phyloP scores from a whole-genome alignment of 2,329 filamentous ascomycete species.

The Aspergillus arachidicola region DNA sequence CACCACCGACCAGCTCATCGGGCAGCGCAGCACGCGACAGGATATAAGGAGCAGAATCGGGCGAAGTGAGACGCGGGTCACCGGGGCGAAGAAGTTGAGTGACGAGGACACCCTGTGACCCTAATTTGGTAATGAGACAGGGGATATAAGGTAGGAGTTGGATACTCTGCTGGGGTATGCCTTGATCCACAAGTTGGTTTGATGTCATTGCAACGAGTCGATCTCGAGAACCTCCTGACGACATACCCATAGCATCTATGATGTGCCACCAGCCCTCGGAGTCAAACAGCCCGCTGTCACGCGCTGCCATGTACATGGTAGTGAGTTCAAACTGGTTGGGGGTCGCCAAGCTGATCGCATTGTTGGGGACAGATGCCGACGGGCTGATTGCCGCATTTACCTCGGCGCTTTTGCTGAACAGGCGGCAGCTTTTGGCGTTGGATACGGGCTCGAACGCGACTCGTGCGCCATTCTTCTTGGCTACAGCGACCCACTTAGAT shows the following conservation, averaged over 20 bases:
- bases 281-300: slow-evolving; percentile 68
- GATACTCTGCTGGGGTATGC: slow-evolving; percentile 79
- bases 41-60: slow-evolving; percentile 69
- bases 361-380: slow-evolving; percentile 56
- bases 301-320: slow-evolving; percentile 75
- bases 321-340: slow-evolving; percentile 82
- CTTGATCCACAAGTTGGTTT: slow-evolving; percentile 69
- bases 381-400: slow-evolving; percentile 32
- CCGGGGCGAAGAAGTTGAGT: slow-evolving; percentile 69
- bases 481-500: slow-evolving; percentile 66
- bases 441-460: slow-evolving; percentile 91
- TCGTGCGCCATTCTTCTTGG: slow-evolving; percentile 57
- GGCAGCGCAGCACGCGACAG: slow-evolving; percentile 63
- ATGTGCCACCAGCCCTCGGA: slow-evolving; percentile 73
- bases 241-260: slow-evolving; percentile 77
- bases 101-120: slow-evolving; percentile 72
- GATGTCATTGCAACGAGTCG: slow-evolving; percentile 71
- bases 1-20: slow-evolving; percentile 68
- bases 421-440: slow-evolving; percentile 70
- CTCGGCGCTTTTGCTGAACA: slow-evolving; percentile 56
- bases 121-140: slow-evolving; percentile 81
- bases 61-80: slow-evolving; percentile 67
- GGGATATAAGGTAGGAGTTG: slow-evolving; percentile 88
- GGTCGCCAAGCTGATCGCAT: slow-evolving; percentile 72
- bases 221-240: slow-evolving; percentile 67